Evolutionary conservation across 305 asterid species (phyloP).

Genomic region (Solanum hybrid): DNA sequence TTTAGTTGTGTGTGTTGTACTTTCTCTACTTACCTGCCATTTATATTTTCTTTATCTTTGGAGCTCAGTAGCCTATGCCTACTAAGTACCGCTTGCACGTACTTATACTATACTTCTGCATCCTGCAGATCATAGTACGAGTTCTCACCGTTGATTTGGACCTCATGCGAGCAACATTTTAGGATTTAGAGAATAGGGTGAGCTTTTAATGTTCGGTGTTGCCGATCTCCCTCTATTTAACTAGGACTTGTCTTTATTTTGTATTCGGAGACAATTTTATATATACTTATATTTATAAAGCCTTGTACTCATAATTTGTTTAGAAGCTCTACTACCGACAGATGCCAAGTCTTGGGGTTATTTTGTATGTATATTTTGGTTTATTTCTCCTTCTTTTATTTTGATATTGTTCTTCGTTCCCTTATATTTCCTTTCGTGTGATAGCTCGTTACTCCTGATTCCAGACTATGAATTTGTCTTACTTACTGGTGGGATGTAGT

Average conservation of each 20-base stretch:
- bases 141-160: not conserved
- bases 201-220: not conserved
- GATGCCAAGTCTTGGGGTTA: not conserved
- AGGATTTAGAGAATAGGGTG: not conserved
- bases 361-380: not conserved
- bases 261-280: no score
- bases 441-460: not conserved
- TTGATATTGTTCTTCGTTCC: not conserved
- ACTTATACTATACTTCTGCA: not conserved
- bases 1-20: not conserved
- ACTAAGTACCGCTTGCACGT: not conserved
- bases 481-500: not conserved
- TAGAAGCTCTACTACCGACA: not conserved
- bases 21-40: not conserved
- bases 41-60: no score
- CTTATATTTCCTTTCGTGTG: not conserved
- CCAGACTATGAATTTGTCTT: not conserved
- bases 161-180: not conserved
- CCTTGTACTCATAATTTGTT: not conserved
- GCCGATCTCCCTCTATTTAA: not conserved
- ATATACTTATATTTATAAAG: no score
- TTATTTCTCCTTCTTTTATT: not conserved
- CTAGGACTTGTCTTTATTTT: not conserved
- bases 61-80: not conserved
- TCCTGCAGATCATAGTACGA: not conserved